A percentile compares a stretch with the other conserved stretches of the same genome.
phyloP scores from a whole-genome alignment of 768 basidiomycete species.

The Macrolepiota albuminosa region DNA sequence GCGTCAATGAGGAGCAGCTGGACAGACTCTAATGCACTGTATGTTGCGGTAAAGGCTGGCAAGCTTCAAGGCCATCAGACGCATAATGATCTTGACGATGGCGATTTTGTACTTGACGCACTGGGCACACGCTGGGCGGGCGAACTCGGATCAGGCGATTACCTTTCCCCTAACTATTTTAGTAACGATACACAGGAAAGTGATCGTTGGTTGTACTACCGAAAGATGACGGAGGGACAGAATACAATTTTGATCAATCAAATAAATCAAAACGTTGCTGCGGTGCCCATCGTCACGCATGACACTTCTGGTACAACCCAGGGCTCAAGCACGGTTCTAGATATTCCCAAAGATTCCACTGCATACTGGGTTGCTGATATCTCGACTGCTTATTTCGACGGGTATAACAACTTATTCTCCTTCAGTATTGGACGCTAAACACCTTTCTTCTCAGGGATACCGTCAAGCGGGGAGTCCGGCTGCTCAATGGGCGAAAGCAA shows the following conservation, averaged over 20 bases:
- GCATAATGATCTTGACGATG: constrained; percentile 91
- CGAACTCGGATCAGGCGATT: constrained; percentile 88
- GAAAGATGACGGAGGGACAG: constrained; percentile 96
- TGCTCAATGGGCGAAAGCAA: constrained; percentile 80
- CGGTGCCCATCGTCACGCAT: constrained; percentile 55
- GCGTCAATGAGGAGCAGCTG: constrained; percentile 87
- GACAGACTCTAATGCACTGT: constrained; percentile 82
- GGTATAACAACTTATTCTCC: constrained; percentile 40
- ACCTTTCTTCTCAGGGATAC: constrained; percentile 41
- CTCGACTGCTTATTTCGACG: constrained; percentile 67
- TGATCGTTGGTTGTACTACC: constrained; percentile 86
- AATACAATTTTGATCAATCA: constrained; percentile 81
- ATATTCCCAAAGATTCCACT: constrained; percentile 58
- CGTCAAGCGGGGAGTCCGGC: constrained; percentile 79
- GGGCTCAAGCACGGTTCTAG: constrained; percentile 78
- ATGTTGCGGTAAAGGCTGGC: constrained; percentile 88
- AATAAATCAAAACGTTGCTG: constrained; percentile 76
- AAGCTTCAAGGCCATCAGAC: constrained; percentile 80
- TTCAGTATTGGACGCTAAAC: constrained; percentile 3
- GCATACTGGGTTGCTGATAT: constrained; percentile 82
- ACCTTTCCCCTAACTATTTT: constrained; percentile 75
- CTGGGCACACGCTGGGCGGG: constrained; percentile 93
- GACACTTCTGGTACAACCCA: constrained; percentile 56
- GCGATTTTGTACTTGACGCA: constrained; percentile 95
- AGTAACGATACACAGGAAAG: constrained; percentile 61